Evolutionary conservation across 257 asterid genomes (phyloP), one percentile per base, ranked within the genome.

Genomic region (Buddleja alternifolia): DNA sequence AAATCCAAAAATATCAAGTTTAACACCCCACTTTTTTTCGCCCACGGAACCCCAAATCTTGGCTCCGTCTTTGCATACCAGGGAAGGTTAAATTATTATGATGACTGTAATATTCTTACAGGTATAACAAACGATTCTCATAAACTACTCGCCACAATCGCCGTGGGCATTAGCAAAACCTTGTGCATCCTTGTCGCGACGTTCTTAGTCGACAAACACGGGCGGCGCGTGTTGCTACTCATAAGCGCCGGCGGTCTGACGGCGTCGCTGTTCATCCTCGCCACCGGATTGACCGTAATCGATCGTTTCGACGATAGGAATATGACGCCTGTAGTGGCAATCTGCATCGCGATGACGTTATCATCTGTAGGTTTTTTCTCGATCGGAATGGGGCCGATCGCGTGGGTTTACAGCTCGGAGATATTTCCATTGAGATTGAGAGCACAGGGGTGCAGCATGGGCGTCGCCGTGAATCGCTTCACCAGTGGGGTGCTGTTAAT

Each of bases 141-240:
- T 7, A 74, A 72, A 60, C 76, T 85, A 1, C 81, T 87, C 3
- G 86, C 88, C 6, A 83, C 92, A 0, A 79, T 87, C 0, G 89
- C 88, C 10, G 87, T 85, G 2, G 91, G 95, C 11, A 14, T 77
- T 0, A 54, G 83, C 17, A 85, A 85, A 64, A 87, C 89, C 0
- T 0, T 71, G 0, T 85, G 78, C 73, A 65, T 81, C 42, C 51
- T 87, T 14, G 87, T 87, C 16, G 76, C 95, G 1, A 85, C 92
- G 2, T 85, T 81, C 57, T 41, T 73, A 10, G 83, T 85, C 0
- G 95, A 85, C 75, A 76, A 15, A 48, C 36, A 79, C 24, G 92
- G 95, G 4, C 83, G 95, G 8, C 75, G 92, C 10, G 67, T 74
- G 7, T 71, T 87, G 53, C 88, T 87, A 4, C 81, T 87, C 60